Conservation (phyloP, 352 stramenopile species). For the Phytophthora capsici region DNA sequence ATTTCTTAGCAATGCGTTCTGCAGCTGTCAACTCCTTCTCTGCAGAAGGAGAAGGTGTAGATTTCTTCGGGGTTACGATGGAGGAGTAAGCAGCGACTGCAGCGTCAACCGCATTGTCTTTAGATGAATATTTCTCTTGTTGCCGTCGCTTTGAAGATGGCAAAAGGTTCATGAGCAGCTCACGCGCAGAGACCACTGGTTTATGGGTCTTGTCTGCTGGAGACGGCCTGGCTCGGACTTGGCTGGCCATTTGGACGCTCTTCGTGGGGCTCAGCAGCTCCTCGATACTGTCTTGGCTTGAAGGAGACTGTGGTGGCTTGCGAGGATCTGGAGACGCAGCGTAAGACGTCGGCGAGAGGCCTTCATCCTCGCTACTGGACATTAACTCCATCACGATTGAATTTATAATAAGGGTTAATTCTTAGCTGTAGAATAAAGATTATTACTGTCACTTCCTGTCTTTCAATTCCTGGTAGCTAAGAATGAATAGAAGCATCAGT, state of each 20-base stretch:
- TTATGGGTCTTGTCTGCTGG: conserved; percentile 30
- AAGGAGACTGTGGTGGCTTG: neutral
- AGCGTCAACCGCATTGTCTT: conserved; percentile 4
- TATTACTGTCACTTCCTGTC: neutral
- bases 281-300: conserved; percentile 26
- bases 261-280: conserved; percentile 17
- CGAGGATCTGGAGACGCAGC: conserved; percentile 3
- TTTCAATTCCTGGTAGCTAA: neutral
- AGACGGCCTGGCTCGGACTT: neutral
- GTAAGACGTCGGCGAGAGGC: conserved; percentile 13
- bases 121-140: conserved; percentile 1
- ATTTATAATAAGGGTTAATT: conserved; percentile 7
- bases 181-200: conserved; percentile 65
- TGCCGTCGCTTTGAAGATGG: conserved; percentile 20
- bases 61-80: conserved; percentile 24
- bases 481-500: conserved; percentile 1
- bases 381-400: conserved; percentile 59
- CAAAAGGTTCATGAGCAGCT: conserved; percentile 63
- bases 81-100: conserved; percentile 22
- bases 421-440: neutral
- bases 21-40: conserved; percentile 40
- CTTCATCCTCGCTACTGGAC: conserved; percentile 67
- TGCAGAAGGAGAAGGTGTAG: neutral
- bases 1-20: conserved; percentile 70
- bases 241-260: neutral